Evolutionary conservation across 306 rosid species (phyloP), one percentile per base, ranked within the genome.

Genomic region (Gastrolobium villosum): DNA sequence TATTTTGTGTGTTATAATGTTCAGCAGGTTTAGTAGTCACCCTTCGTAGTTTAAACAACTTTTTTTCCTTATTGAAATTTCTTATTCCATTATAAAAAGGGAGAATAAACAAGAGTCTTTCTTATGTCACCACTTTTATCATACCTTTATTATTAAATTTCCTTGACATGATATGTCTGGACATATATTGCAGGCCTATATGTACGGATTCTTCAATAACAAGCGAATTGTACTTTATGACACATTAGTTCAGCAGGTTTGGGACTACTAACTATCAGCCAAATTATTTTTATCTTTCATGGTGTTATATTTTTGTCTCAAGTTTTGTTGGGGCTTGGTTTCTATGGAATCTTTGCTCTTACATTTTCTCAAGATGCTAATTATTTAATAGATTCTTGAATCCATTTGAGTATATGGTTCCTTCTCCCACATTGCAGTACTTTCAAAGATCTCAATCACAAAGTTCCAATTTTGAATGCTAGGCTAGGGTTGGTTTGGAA

Each of bases 161-260:
- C 34, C 59, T 39, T 70, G 31, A 28, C 48, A 46, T 85, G 41
- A 72, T 66, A 69, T 53, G 57, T 79, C 76, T 69, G 15, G 62
- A 35, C 65, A 68, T 56, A 35, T 81, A 64, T 72, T 86, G 85
- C 97, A 95, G 99, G 99, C 99, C 66, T 95, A 95, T 78, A 95
- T 95, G 99, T 95, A 95, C 72, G 99, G 99, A 62, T 95, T 95
- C 88, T 95, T 93, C 82, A 95, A 95, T 81, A 95, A 95, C 90
- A 95, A 93, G 89, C 86, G 99, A 74, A 95, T 95, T 45, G 99
- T 95, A 67, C 97, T 93, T 71, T 95, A 95, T 86, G 99, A 95
- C 86, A 95, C 99, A 37, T 77, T 95, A 87, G 87, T 95, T 87
- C 98, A 95, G 79, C 99, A 93, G 94, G 99, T 93, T 77, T 86